Evolutionary conservation across 345 rosid species (phyloP), one percentile per base, ranked within the genome.

Genomic region (Gynandropsis gynandra): DNA sequence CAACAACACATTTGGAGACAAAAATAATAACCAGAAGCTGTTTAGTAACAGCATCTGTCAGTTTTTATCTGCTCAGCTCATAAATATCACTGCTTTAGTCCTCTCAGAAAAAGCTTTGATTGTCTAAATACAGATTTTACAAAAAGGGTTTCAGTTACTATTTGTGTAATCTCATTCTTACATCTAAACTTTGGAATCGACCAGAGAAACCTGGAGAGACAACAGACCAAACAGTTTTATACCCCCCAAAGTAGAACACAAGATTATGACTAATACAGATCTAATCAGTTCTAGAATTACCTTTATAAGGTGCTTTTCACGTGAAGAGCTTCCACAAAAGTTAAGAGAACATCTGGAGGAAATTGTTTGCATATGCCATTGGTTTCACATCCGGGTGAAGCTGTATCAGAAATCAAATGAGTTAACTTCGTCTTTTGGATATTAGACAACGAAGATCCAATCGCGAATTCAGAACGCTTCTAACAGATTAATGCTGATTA

Each of bases 301-400:
- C 50, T 48, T 35, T 45, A 10, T 50, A 24, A 24, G 29, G 29
- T 24, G 29, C 4, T 2, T 24, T 24, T 24, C 5, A 24, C 29
- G 4, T 5, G 5, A 24, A 5, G 29, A 5, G 2, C 29, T 24
- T n/a, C n/a, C n/a, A n/a, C n/a, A n/a, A n/a, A n/a, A 6, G 56
- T 70, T 73, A 85, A 18, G 72, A 73, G 75, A 86, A 82, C 78
- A 86, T 64, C 50, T 82, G 63, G 29, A 86, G 71, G 59, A 92
- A 92, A 67, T 87, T 82, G 79, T 72, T 87, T 16, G 98, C 95
- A 54, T 92, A 87, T 8, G 97, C 98, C 98, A 92, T 92, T 20
- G 98, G 95, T 80, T 79, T 92, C 20, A 87, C 97, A 33, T 87
- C 88, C 9, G 97, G 97, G 65, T 92, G 98, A 36, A 88, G 86